Base-by-base conservation (phyloP, 306 rosid genomes). In the Lathyrus tuberosus region DNA sequence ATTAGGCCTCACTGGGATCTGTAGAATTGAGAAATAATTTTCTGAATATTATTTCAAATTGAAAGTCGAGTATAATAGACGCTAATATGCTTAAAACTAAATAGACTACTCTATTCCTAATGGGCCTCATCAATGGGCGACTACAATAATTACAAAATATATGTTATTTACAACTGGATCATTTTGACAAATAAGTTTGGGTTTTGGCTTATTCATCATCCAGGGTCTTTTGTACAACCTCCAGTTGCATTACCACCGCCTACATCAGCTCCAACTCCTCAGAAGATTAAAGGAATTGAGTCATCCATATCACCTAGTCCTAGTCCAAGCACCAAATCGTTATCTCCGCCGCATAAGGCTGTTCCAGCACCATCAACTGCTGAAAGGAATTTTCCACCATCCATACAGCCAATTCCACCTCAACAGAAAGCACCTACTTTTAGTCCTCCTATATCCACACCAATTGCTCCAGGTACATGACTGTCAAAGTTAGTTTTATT, bases 381-480 rank as follows among this genome's bases (percentile, higher is more conserved):
- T 58, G 87, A 67, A 77, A 75, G 71, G 31, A 80, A 81, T 75
- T 70, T 46, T 3, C 52, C 62, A 3, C 73, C 80, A n/a, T 35
- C 61, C 38, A 56, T 58, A 40, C 81, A 57, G 22, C 84, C 81
- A 57, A 72, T 73, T 72, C 59, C 72, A 37, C 71, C 83, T 67
- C 80, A 37, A 71, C 66, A 44, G 38, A 57, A 33, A 75, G 60
- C 49, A 48, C 81, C 84, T 13, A 17, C 57, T 71, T 28, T 46
- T 51, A 65, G 73, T 44, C 78, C 81, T 86, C 81, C 81, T 69
- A 47, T 53, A 13, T 65, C 79, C 52, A 42, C 77, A 43, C 82
- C 82, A 37, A 65, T 49, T 82, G 76, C 91, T 73, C 93, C 89
- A 78, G 96, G 96, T 88, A 85, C 58, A 28, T 64, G 78, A 30